These are phyloP conservation scores for Hypoxylon sp. DNA, from an alignment of 2,329 filamentous ascomycete species.

Conservation along the genomic window DNA sequence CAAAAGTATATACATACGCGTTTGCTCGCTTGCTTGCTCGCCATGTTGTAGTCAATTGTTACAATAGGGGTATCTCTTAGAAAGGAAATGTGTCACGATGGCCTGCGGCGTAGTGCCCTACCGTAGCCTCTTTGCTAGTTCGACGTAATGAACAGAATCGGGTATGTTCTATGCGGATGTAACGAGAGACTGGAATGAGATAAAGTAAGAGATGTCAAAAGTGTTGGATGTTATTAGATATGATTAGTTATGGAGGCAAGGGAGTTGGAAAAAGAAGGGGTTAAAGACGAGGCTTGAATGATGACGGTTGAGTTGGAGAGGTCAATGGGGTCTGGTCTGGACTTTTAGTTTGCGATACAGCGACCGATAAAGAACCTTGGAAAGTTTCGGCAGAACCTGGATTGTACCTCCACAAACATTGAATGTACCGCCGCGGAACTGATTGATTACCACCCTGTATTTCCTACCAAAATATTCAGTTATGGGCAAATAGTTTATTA, in stretches of 20 bases:
- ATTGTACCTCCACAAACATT: not conserved
- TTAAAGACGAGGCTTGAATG: constrained; percentile 41
- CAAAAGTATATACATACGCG: constrained; percentile 65
- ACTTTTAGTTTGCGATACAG: constrained; percentile 5
- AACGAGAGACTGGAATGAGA: constrained; percentile 27
- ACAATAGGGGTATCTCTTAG: constrained; percentile 17
- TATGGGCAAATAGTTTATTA: too few relatives aligned
- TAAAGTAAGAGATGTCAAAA: constrained; percentile 17
- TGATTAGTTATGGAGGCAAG: constrained; percentile 6
- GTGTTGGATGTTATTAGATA: constrained; percentile 8
- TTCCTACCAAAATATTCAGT: too few relatives aligned
- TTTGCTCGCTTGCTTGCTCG: constrained; percentile 80
- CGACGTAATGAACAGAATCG: constrained; percentile 10
- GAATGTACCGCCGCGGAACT: not conserved
- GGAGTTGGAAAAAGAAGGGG: constrained; percentile 25
- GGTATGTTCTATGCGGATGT: constrained; percentile 1
- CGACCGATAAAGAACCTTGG: constrained; percentile 8
- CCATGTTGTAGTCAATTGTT: constrained; percentile 64
- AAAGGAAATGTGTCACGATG: constrained; percentile 44
- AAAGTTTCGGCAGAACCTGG: constrained; percentile 9
- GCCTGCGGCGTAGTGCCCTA: constrained; percentile 1
- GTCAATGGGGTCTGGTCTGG: constrained; percentile 23
- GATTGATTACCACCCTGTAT: too few relatives aligned
- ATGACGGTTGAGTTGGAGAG: constrained; percentile 21
- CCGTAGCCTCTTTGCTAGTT: constrained; percentile 6